Conservation (phyloP, 202 grass and related monocot species). For the Setaria italica region DNA sequence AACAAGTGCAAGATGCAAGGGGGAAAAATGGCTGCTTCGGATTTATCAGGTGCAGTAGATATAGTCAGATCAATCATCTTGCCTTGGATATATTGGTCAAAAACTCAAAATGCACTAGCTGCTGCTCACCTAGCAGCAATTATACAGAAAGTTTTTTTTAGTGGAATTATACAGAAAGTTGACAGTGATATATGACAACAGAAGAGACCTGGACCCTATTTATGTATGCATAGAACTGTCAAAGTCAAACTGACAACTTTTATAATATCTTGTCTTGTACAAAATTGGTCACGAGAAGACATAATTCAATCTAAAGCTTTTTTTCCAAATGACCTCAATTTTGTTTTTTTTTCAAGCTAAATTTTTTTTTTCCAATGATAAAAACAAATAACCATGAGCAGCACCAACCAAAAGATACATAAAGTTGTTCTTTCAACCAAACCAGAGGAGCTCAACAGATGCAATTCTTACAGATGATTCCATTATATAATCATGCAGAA, state of each 20-base stretch:
- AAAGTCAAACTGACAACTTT: constrained; percentile 4
- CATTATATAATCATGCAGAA: constrained; percentile 37
- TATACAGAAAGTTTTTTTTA: too few relatives aligned
- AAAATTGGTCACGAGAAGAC: not conserved
- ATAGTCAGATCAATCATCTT: constrained; percentile 27
- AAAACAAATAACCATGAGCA: constrained; percentile 17
- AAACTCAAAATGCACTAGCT: too few relatives aligned
- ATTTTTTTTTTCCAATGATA: not conserved
- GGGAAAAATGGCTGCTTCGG: constrained; percentile 7
- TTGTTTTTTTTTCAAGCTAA: constrained; percentile 6
- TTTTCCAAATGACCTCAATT: not conserved
- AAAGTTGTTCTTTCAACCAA: constrained; percentile 29
- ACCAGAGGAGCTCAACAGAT: not conserved
- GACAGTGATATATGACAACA: constrained; percentile 33
- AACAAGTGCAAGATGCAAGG: constrained; percentile 11
- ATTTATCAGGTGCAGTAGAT: constrained; percentile 35
- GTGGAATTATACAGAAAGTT: constrained; percentile 15
- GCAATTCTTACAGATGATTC: constrained; percentile 36
- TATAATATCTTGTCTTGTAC: constrained; percentile 2
- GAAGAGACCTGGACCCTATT: constrained; percentile 29
- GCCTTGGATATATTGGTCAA: not conserved
- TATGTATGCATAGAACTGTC: constrained; percentile 25
- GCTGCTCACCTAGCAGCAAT: not conserved
- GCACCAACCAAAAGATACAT: constrained; percentile 6
- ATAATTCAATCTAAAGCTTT: constrained; percentile 16